phyloP scores from a whole-genome alignment of 2,329 filamentous ascomycete genomes.

The Hypoxylon sp. region DNA sequence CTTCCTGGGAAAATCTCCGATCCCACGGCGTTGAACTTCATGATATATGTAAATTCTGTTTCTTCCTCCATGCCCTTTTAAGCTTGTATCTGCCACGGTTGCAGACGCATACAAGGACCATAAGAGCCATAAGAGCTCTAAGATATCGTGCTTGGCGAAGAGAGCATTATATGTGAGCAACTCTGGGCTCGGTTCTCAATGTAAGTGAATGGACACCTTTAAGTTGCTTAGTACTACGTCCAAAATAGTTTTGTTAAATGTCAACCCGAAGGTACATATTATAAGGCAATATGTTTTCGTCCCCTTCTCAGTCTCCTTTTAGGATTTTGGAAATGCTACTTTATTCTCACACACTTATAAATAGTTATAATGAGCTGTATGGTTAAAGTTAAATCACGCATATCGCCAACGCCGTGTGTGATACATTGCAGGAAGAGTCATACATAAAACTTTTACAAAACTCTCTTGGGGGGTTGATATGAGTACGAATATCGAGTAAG shows the following conservation, averaged over 20 bases:
- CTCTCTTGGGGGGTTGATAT: neutral
- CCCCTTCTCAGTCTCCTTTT: neutral
- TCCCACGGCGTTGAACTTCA: conserved; percentile 1
- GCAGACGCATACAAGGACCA: neutral
- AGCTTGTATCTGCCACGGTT: neutral
- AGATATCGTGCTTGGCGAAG: neutral
- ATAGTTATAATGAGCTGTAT: conserved; percentile 6
- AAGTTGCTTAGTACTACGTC: neutral
- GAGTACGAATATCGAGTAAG: neutral
- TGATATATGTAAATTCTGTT: neutral
- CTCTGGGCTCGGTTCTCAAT: neutral
- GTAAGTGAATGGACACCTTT: neutral
- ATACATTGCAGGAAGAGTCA: conserved; percentile 10
- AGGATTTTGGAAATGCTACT: neutral
- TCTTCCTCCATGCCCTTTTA: neutral
- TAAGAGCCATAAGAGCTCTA: neutral
- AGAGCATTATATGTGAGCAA: conserved; percentile 5
- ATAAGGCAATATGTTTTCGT: neutral
- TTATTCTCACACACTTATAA: conserved; percentile 2
- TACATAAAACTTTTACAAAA: neutral
- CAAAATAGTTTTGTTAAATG: neutral
- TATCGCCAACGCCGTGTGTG: neutral
- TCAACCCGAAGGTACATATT: neutral
- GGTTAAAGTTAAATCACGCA: conserved; percentile 5
- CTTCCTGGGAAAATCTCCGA: neutral